Evolutionary conservation across 2,329 filamentous ascomycete species (phyloP).

Genomic region (Claviceps pazoutovae): DNA sequence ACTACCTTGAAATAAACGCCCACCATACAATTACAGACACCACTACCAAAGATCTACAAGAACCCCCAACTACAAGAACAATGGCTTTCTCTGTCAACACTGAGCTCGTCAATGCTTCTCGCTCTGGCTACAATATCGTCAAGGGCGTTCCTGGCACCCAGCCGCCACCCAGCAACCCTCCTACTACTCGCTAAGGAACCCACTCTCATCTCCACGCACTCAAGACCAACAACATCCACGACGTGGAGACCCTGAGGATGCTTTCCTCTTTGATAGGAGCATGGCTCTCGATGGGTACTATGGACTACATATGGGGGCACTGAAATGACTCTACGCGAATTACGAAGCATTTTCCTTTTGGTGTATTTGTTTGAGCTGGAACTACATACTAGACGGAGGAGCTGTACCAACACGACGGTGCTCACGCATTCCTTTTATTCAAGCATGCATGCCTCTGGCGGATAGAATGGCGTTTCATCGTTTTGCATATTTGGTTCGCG

Average conservation of each 20-base stretch:
- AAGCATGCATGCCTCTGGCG: background rate
- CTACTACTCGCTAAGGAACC: conserved; percentile 10
- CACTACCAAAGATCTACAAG: background rate
- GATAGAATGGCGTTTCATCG: background rate
- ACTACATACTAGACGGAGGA: background rate
- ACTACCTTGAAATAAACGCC: background rate
- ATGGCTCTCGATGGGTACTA: too few relatives aligned
- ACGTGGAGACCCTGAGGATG: too few relatives aligned
- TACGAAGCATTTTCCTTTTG: conserved; percentile 14
- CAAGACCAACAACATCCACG: too few relatives aligned
- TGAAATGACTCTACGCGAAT: too few relatives aligned
- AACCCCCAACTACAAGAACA: background rate
- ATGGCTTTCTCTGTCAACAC: conserved; percentile 12
- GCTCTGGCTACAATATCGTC: conserved; percentile 30
- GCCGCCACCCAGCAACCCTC: conserved; percentile 2
- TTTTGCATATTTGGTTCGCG: background rate
- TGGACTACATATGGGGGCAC: too few relatives aligned
- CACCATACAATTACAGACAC: background rate
- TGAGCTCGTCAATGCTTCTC: conserved; percentile 24
- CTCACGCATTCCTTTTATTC: background rate
- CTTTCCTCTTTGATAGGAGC: too few relatives aligned
- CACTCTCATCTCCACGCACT: background rate
- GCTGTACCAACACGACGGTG: background rate
- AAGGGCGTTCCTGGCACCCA: conserved; percentile 12
- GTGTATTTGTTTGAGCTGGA: background rate